These are phyloP conservation scores for Candida orba DNA, from an alignment of 805 yeast species.

Conservation along the genomic window DNA sequence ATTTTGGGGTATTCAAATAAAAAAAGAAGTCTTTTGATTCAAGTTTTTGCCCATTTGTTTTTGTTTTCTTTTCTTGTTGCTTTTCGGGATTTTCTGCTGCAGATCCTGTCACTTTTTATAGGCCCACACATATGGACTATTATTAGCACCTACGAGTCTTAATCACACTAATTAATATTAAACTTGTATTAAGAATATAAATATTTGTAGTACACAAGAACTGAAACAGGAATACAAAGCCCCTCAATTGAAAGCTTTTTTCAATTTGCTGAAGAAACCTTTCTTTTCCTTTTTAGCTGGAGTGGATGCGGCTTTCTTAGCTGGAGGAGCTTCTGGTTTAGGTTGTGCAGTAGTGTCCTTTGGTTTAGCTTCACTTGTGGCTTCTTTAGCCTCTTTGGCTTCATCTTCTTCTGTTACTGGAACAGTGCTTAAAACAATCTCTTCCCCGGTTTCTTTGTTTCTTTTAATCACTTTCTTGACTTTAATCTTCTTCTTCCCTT, in stretches of 20 bases:
- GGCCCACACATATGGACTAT: too few relatives aligned
- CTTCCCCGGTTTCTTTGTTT: slow-evolving; percentile 36
- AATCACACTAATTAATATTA: not conserved
- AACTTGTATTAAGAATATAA: not conserved
- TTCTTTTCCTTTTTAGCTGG: slow-evolving; percentile 18
- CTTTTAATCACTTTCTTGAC: slow-evolving; percentile 32
- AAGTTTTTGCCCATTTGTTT: too few relatives aligned
- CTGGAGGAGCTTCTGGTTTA: slow-evolving; percentile 3
- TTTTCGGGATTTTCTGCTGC: too few relatives aligned
- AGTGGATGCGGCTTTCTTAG: slow-evolving; percentile 1
- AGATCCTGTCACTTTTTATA: too few relatives aligned
- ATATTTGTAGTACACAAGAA: not conserved
- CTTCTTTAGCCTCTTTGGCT: slow-evolving; percentile 10
- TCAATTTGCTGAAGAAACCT: slow-evolving; percentile 18
- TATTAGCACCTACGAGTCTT: too few relatives aligned
- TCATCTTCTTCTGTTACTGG: slow-evolving; percentile 17
- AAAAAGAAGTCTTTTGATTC: too few relatives aligned
- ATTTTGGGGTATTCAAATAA: too few relatives aligned
- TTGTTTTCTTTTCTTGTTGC: too few relatives aligned
- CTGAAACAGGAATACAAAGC: not conserved
- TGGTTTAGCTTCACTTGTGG: not conserved
- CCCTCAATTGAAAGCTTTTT: slow-evolving; percentile 13
- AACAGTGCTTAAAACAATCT: slow-evolving; percentile 27
- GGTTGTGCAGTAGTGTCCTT: not conserved
- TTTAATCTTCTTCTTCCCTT: slow-evolving; percentile 21